Evolutionary conservation across 768 basidiomycete species (phyloP), one percentile per base, ranked within the genome.

Genomic region (Rhodotorula paludigena): DNA sequence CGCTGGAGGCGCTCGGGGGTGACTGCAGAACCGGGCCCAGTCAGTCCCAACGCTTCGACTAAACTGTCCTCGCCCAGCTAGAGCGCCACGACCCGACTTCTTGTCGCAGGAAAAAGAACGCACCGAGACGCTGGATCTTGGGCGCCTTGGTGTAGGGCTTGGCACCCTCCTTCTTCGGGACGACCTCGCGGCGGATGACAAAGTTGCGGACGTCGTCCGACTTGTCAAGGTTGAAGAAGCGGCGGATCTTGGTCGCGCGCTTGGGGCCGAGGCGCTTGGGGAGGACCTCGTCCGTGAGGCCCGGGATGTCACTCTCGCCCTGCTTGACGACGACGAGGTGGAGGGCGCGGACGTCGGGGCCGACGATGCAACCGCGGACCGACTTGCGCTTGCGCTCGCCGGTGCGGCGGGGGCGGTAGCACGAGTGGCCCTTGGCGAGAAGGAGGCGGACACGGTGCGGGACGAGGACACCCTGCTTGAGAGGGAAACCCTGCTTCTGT

Each of bases 321-420:
- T 96, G 75, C 84, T 97, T 96, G 81, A 96, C 90, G 75, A 99
- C 88, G 78, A 93, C 87, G 72, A 93, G 82, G 57, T 89, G 88
- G 73, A 99, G 85, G 68, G 96, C 93, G 61, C 92, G 88, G 75
- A 98, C 96, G 80, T 99, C 93, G 77, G 91, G 85, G 73, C 89
- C 92, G 78, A 97, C 90, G 81, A 98, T 97, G 84, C 92, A 96
- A 41, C 94, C 94, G 71, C 94, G 89, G 69, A 99, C 90, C 76
- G 93, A 96, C 82, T 98, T 98, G 84, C 94, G 89, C 84, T 90
- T 92, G 81, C 94, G 90, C 82, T 99, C 93, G 77, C 94, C 94
- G 56, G 83, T 81, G 80, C 92, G 89, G 78, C 92, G 89, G 73
- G 83, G 80, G 76, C 94, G 91, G 85, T 90, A 97, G 85, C 94